Percentiles rank a stretch among this genome's conserved stretches.
phyloP scores from a whole-genome alignment of 1,284 basidiomycete species.

The Sutorius eximius region DNA sequence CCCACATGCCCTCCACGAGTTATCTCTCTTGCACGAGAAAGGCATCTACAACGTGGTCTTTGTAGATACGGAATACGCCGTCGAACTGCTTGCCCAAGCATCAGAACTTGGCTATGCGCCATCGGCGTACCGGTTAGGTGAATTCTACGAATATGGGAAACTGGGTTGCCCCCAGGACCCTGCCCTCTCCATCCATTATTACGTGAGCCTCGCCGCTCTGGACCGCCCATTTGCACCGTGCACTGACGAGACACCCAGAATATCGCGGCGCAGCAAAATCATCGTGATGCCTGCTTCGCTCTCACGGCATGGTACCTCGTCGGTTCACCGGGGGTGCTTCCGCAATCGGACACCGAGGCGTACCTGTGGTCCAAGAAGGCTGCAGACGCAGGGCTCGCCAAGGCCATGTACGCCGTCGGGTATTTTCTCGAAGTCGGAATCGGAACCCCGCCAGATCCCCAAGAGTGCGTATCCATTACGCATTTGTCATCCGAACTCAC shows the following conservation, averaged over 20 bases:
- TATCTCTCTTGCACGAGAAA: conserved; percentile 91
- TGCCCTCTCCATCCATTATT: conserved; percentile 97
- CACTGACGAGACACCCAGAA: conserved; percentile 56
- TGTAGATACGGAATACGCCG: conserved; percentile 93
- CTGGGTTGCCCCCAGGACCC: conserved; percentile 99
- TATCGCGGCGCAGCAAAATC: conserved; percentile 96
- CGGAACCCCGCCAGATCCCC: conserved; percentile 67
- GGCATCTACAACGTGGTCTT: conserved; percentile 97
- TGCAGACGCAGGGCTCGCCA: conserved; percentile 84
- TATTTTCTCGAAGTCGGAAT: conserved; percentile 97
- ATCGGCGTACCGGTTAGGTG: conserved; percentile 92
- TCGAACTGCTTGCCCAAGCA: conserved; percentile 92
- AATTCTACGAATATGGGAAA: conserved; percentile 99
- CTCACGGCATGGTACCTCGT: conserved; percentile 99
- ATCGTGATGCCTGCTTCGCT: conserved; percentile 96
- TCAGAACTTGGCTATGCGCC: conserved; percentile 96
- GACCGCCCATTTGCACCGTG: conserved; percentile 1
- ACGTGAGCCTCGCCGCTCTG: conserved; percentile 56
- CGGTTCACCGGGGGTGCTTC: conserved; percentile 94
- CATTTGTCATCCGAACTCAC: conserved; percentile 7
- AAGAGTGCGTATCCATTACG: conserved; percentile 53
- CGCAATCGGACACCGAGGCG: conserved; percentile 97
- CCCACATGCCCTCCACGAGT: conserved; percentile 94
- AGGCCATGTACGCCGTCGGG: conserved; percentile 96
- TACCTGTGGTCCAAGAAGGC: conserved; percentile 93